A percentile compares a stretch with the other conserved stretches of the same genome.
Conservation (phyloP, 2,329 filamentous ascomycete genomes). For the Erysiphe pulchra region DNA sequence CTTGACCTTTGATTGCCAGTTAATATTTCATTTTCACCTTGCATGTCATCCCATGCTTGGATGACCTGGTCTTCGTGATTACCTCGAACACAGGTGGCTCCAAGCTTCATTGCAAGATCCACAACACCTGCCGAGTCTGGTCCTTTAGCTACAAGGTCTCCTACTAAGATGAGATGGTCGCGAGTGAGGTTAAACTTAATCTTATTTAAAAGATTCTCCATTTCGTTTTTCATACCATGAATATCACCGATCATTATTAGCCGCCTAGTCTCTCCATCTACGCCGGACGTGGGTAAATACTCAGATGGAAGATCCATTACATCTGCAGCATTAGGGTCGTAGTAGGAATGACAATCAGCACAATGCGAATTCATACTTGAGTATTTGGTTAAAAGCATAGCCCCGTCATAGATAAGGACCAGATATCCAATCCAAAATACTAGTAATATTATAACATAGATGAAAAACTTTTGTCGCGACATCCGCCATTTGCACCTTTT, state of each 20-base stretch:
- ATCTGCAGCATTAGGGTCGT: no score
- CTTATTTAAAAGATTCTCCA: constrained; percentile 39
- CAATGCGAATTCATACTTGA: no score
- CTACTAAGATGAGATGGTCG: constrained; percentile 54
- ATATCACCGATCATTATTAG: constrained; percentile 77
- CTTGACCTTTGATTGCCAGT: no score
- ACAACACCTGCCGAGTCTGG: constrained; percentile 61
- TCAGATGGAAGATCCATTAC: constrained; percentile 9
- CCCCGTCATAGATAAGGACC: no score
- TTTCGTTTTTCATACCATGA: constrained; percentile 55
- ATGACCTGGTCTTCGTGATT: constrained; percentile 82
- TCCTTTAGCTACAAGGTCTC: constrained; percentile 68
- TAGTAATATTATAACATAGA: no score
- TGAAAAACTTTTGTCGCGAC: no score
- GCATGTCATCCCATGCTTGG: constrained; percentile 26
- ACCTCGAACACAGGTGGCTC: constrained; percentile 62
- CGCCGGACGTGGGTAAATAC: constrained; percentile 12
- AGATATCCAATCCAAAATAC: no score
- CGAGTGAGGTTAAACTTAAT: constrained; percentile 31
- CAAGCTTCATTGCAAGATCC: constrained; percentile 42
- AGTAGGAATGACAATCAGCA: no score
- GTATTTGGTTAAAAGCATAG: no score
- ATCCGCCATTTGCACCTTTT: no score
- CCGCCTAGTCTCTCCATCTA: constrained; percentile 22
- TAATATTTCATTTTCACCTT: constrained; percentile 5